Conservation (phyloP, 148 eudicot genomes). For the Suaeda aralocaspica region DNA sequence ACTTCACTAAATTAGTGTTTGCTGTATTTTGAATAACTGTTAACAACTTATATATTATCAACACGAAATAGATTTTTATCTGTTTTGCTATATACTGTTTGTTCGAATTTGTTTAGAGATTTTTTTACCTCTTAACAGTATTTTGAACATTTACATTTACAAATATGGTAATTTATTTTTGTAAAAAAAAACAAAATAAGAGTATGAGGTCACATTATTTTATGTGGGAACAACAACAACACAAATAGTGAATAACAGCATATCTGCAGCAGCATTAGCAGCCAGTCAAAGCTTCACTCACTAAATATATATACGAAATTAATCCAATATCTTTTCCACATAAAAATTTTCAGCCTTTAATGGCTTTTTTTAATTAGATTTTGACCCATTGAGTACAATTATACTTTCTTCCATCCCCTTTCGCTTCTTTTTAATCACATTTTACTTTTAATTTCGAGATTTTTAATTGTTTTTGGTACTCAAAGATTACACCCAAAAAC, state of each 20-base stretch:
- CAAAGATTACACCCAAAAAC: conserved; percentile 18
- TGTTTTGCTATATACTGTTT: too few relatives aligned
- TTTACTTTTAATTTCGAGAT: neutral
- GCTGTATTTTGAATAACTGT: too few relatives aligned
- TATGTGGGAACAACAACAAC: conserved; percentile 5
- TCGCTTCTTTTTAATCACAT: too few relatives aligned
- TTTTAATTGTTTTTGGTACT: neutral
- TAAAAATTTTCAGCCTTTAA: conserved; percentile 18
- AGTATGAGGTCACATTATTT: conserved; percentile 16
- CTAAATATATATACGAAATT: too few relatives aligned
- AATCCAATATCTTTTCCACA: neutral
- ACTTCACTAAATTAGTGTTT: too few relatives aligned
- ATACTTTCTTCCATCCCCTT: neutral
- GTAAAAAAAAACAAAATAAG: neutral
- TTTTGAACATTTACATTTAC: too few relatives aligned
- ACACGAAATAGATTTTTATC: too few relatives aligned
- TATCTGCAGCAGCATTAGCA: neutral
- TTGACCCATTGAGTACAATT: neutral
- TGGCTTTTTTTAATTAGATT: conserved; percentile 10
- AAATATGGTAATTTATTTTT: too few relatives aligned
- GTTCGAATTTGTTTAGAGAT: too few relatives aligned
- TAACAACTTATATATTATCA: too few relatives aligned
- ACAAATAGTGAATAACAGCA: neutral
- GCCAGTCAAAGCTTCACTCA: neutral
- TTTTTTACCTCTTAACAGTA: too few relatives aligned